phyloP scores from a whole-genome alignment of 441 rosid species.

The Populus hybrid region DNA sequence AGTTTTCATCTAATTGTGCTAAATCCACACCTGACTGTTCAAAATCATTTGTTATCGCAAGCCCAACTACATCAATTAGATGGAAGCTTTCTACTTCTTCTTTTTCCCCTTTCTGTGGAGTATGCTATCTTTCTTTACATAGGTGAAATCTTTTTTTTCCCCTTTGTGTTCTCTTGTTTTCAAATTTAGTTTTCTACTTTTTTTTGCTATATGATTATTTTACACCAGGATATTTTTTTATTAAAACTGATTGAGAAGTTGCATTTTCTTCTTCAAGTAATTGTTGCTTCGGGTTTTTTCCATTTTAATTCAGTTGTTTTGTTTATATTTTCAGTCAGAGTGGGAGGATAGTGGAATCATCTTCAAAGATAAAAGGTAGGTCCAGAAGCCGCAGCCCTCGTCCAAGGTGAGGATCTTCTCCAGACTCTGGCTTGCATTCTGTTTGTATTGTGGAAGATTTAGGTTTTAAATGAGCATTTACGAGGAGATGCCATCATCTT shows the following conservation, averaged over 20 bases:
- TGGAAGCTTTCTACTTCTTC: not conserved
- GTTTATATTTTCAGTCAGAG: constrained; percentile 34
- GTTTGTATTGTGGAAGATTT: not conserved
- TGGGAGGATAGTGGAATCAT: constrained; percentile 48
- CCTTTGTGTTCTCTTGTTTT: not conserved
- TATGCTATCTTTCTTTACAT: not conserved
- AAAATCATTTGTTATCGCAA: no score
- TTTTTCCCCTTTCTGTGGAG: not conserved
- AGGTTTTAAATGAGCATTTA: not conserved
- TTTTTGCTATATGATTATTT: not conserved
- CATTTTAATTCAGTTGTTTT: not conserved
- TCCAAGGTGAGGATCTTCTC: constrained; percentile 25
- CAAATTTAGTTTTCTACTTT: not conserved
- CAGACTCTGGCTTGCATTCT: not conserved
- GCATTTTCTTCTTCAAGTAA: not conserved
- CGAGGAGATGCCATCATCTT: not conserved
- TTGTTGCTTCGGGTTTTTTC: not conserved
- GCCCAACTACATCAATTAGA: no score
- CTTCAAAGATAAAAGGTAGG: constrained; percentile 34
- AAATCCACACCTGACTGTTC: no score
- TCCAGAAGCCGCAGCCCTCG: constrained; percentile 64
- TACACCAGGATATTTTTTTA: not conserved
- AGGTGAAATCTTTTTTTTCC: not conserved
- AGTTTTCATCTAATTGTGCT: no score
- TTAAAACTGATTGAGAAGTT: not conserved